Conservation (phyloP, 805 yeast species). For the Jamesozyma gamospora region DNA sequence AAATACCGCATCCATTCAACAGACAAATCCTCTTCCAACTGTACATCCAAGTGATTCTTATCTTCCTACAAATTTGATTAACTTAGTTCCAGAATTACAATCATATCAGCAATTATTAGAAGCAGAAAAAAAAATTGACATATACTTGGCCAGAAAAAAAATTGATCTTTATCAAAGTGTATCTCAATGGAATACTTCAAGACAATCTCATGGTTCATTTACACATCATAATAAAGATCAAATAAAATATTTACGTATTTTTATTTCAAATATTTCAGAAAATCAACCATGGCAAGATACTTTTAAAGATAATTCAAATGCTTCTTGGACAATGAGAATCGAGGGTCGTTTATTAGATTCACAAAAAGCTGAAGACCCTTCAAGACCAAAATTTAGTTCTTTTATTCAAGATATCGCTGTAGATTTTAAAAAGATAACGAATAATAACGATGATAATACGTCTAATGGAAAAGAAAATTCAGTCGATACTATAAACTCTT, state of each 20-base stretch:
- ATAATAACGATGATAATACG: not conserved
- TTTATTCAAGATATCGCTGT: constrained; percentile 78
- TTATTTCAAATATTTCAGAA: constrained; percentile 68
- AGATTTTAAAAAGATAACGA: constrained; percentile 39
- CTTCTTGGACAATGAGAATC: constrained; percentile 75
- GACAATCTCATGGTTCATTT: constrained; percentile 21
- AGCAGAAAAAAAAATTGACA: constrained; percentile 76
- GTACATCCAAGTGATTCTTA: constrained; percentile 44
- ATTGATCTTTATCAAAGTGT: constrained; percentile 72
- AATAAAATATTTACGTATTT: constrained; percentile 61
- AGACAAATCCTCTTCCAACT: constrained; percentile 22
- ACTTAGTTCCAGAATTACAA: constrained; percentile 57
- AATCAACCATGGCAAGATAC: constrained; percentile 80
- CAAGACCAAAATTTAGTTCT: constrained; percentile 58
- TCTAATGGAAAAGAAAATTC: not conserved
- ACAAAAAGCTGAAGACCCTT: constrained; percentile 38
- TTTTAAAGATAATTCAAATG: constrained; percentile 9
- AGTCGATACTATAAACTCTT: not conserved
- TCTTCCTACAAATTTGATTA: constrained; percentile 38
- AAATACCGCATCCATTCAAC: constrained; percentile 6
- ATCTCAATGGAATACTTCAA: constrained; percentile 36
- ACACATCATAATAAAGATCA: constrained; percentile 32
- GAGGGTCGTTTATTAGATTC: constrained; percentile 71
- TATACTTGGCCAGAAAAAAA: constrained; percentile 71
- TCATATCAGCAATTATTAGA: constrained; percentile 61